Base-by-base conservation (phyloP, 2,329 filamentous ascomycete genomes). In the Colletotrichum theobromicola region DNA sequence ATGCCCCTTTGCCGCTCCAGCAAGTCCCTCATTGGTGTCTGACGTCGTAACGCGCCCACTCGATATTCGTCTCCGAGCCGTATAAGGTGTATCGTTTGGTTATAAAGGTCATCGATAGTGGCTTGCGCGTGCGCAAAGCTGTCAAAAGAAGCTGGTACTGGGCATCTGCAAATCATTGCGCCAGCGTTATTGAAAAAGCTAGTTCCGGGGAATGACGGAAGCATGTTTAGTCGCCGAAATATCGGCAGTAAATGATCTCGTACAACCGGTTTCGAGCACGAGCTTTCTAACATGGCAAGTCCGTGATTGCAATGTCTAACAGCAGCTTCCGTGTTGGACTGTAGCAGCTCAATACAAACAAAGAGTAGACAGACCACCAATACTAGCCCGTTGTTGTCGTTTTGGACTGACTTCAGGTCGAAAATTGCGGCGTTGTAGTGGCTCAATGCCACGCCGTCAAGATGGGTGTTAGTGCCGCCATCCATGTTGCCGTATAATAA, bases 401-500 rank as follows among this genome's bases (percentile, higher is more conserved):
- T 70, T 37, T 70, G 34, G 1, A 69, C 18, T 1, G 58, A 32
- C 24, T 55, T 75, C 13, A 75, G n/a, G 6, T 63, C 58, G 2
- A 13, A 62, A 7, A 75, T 69, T 15, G 70, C 70, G 7, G 58
- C 64, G 37, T 67, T 75, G 21, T 75, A 75, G 15, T 75, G 68
- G 9, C 68, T 82, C n/a, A 74, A 37, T 7, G 72, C 67, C 24
- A 74, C 58, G 4, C 37, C 55, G 42, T 71, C 69, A 26, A 26
- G 7, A 13, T 37, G 61, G 7, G 50, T 42, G 24, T 35, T 24
- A 16, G 15, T 13, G 9, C 64, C 62, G 24, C 46, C 21, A 4
- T 68, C 18, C 9, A 35, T 32, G n/a, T 58, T 50, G 16, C 66
- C 73, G 15, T 32, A 87, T 5, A 77, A 35, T 1, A 55, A 50